Evolutionary conservation across 371 early-diverging fungal genomes (phyloP), one percentile per base, ranked within the genome.

Genomic region (Coemansia sp.): DNA sequence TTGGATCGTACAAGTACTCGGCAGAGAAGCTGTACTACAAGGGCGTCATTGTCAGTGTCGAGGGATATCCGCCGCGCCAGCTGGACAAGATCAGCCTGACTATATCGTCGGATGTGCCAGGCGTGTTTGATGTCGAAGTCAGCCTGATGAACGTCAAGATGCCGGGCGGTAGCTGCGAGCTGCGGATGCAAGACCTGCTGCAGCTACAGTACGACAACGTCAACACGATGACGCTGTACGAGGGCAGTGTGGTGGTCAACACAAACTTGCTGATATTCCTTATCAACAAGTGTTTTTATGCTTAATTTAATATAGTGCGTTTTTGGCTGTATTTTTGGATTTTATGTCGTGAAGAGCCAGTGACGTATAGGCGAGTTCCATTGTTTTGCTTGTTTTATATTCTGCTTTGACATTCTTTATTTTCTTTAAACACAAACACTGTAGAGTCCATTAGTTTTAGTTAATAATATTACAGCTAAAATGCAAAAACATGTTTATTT

Each of bases 1-100:
- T 96, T 80, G 99, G 99, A 3, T 95, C 96, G 40, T 98, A 89
- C 88, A 97, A 97, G 85, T 98, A 96, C 83, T 90, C 93, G 16
- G 98, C 98, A 11, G 92, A 92, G 65, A 90, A 91, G 64, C 83
- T 99, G 57, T 85, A 91, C 69, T 90, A 94, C 65, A 93, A 94
- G 74, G 97, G 99, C 54, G 93, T 99, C 5, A 74, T 99, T 33
- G 75, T 96, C 18, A 89, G 91, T 21, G 81, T 98, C 37, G 90
- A 89, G 52, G 92, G 89, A 39, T 86, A 91, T 54, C 84, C 84
- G 30, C 92, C 92, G 40, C 90, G 90, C 57, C 91, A 94, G 82
- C 91, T 92, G 79, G 93, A 92, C 68, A 89, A 91, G 65, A 92
- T 98, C 65, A 87, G 89, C 9, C 84, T 99, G 47, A 93, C 92